Conservation (phyloP, 768 basidiomycete genomes). For the Amylocystis lapponica region DNA sequence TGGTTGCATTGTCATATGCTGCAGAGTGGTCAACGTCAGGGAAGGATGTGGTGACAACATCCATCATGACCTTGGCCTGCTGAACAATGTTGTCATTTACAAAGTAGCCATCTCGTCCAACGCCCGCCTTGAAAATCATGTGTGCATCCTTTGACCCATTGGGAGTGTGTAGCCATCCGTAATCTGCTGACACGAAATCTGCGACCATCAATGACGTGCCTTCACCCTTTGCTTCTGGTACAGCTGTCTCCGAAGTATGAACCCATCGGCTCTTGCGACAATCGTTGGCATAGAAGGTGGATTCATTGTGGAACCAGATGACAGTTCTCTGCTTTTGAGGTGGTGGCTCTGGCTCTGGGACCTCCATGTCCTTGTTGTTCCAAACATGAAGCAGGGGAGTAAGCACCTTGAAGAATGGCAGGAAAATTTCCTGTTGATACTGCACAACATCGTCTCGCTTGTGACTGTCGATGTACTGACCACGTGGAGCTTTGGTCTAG, state of each 20-base stretch:
- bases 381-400: slow-evolving; percentile 17
- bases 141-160: slow-evolving; percentile 19
- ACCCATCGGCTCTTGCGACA: too few relatives aligned
- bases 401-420: slow-evolving; percentile 7
- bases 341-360: slow-evolving; percentile 14
- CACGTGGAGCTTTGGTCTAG: slow-evolving; percentile 24
- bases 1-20: slow-evolving; percentile 27
- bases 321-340: slow-evolving; percentile 5
- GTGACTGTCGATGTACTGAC: slow-evolving; percentile 36
- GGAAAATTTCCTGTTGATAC: slow-evolving; percentile 22
- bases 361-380: slow-evolving; percentile 16
- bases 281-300: slow-evolving; percentile 34
- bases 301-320: slow-evolving; percentile 32
- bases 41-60: slow-evolving; percentile 21
- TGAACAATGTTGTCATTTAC: background rate
- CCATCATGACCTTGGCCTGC: slow-evolving; percentile 28
- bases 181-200: too few relatives aligned
- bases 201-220: slow-evolving; percentile 32
- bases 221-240: slow-evolving; percentile 29
- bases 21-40: slow-evolving; percentile 22
- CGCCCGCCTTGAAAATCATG: slow-evolving; percentile 20
- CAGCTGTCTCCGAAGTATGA: too few relatives aligned
- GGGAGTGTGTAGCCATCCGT: slow-evolving; percentile 21
- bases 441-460: slow-evolving; percentile 31
- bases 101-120: too few relatives aligned